A percentile compares a stretch with the other conserved stretches of the same genome.
Evolutionary conservation across 129 eudicot species (phyloP).

Genomic region (Artemisia argyi): DNA sequence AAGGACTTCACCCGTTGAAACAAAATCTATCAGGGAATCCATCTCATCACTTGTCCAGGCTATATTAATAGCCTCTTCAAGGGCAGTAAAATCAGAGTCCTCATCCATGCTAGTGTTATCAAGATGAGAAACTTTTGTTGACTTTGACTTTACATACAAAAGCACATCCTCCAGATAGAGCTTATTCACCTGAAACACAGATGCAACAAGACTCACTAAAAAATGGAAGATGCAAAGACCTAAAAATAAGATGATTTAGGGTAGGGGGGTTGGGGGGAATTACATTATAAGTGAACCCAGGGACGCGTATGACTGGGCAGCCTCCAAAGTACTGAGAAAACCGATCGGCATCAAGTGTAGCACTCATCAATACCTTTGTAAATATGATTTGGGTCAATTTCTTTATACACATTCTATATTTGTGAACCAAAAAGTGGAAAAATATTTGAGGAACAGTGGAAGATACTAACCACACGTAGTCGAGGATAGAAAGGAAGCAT

Average conservation of each 20-base stretch:
- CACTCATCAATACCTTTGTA: slow-evolving; percentile 92
- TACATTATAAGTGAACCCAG: slow-evolving; percentile 97
- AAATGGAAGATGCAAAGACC: slow-evolving; percentile 6
- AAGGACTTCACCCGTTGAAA: slow-evolving; percentile 57
- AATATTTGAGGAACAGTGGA: not conserved
- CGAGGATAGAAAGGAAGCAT: slow-evolving; percentile 87
- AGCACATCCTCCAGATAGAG: slow-evolving; percentile 85
- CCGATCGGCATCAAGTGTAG: slow-evolving; percentile 95
- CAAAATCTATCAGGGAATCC: slow-evolving; percentile 61
- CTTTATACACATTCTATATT: not conserved
- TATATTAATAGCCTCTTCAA: slow-evolving; percentile 79
- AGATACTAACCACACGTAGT: slow-evolving; percentile 76
- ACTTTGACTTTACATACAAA: slow-evolving; percentile 50
- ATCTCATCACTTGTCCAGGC: slow-evolving; percentile 77
- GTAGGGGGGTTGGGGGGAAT: slow-evolving; percentile 3
- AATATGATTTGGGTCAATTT: slow-evolving; percentile 6
- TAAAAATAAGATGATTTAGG: not conserved
- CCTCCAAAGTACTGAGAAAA: slow-evolving; percentile 94
- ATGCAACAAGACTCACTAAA: not conserved
- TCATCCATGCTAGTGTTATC: slow-evolving; percentile 30
- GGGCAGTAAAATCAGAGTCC: slow-evolving; percentile 41
- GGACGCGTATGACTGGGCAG: slow-evolving; percentile 90
- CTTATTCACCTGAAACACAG: slow-evolving; percentile 60
- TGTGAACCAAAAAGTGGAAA: slow-evolving; percentile 3
- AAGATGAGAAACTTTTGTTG: slow-evolving; percentile 45